Evolutionary conservation across 352 stramenopile species (phyloP).

Genomic region (Phytophthora pinifolia): DNA sequence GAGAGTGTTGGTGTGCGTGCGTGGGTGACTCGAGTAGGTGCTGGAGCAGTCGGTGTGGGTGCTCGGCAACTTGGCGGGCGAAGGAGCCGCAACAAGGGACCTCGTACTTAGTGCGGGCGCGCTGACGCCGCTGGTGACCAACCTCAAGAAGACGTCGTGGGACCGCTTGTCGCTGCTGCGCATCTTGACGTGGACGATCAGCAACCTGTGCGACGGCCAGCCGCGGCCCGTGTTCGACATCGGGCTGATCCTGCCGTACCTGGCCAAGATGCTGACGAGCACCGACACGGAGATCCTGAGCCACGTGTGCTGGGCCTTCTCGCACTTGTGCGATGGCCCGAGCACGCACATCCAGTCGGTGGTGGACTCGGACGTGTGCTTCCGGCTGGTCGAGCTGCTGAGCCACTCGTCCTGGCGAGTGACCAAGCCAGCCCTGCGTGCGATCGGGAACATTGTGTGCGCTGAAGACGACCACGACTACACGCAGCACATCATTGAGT

Average conservation of each 20-base stretch:
- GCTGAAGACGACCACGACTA: conserved; percentile 95
- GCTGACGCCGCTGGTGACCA: conserved; percentile 84
- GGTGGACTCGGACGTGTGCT: conserved; percentile 88
- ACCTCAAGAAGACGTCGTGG: conserved; percentile 87
- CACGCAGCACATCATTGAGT: conserved; percentile 96
- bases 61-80: conserved; percentile 90
- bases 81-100: conserved; percentile 87
- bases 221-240: conserved; percentile 90
- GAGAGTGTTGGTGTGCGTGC: conserved; percentile 29
- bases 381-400: conserved; percentile 94
- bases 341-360: conserved; percentile 96
- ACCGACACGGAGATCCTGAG: conserved; percentile 95
- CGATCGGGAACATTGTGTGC: conserved; percentile 99
- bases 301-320: conserved; percentile 96
- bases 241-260: conserved; percentile 83
- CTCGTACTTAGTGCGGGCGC: conserved; percentile 86
- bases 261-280: conserved; percentile 92
- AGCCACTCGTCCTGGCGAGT: conserved; percentile 93
- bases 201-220: conserved; percentile 92
- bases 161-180: conserved; percentile 85
- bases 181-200: conserved; percentile 93
- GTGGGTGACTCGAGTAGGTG: conserved; percentile 53
- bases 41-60: conserved; percentile 94
- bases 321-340: conserved; percentile 96
- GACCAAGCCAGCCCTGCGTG: conserved; percentile 95